Percentiles rank a stretch among this genome's conserved stretches.
These are phyloP conservation scores for Microbotryum violaceum DNA, from an alignment of 1,284 basidiomycete species.

Conservation along the genomic window DNA sequence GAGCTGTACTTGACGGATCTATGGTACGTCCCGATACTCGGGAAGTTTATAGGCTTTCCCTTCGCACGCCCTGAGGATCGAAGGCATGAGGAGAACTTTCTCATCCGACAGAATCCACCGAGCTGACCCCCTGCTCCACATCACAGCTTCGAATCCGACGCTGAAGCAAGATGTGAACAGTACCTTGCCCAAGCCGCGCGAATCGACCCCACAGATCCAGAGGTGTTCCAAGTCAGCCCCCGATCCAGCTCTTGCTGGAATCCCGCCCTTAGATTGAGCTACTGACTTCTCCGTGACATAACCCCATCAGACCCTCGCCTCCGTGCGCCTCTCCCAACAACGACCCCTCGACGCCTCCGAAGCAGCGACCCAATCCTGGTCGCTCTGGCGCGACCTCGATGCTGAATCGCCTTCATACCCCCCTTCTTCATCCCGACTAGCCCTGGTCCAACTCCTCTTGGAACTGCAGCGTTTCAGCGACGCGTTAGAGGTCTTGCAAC, in stretches of 20 bases:
- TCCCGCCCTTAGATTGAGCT: neutral
- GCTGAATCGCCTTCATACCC: slow-evolving; percentile 64
- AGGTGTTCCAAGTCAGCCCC: slow-evolving; percentile 50
- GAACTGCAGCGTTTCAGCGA: slow-evolving; percentile 64
- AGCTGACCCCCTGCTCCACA: too few species aligned
- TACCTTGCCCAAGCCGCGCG: slow-evolving; percentile 65
- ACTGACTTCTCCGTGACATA: neutral
- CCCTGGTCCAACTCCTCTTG: slow-evolving; percentile 72
- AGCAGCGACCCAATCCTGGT: slow-evolving; percentile 63
- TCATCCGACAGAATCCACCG: neutral
- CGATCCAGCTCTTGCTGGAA: neutral
- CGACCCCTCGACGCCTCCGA: slow-evolving; percentile 69
- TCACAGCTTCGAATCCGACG: slow-evolving; percentile 67
- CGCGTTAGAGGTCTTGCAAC: slow-evolving; percentile 68
- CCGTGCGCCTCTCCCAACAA: slow-evolving; percentile 81
- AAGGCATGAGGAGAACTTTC: neutral
- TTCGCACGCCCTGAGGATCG: too few species aligned
- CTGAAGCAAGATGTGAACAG: slow-evolving; percentile 71
- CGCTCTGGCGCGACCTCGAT: slow-evolving; percentile 64
- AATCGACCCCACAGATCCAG: slow-evolving; percentile 64
- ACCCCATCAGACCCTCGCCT: slow-evolving; percentile 59
- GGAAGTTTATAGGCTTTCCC: too few species aligned
- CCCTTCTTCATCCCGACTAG: slow-evolving; percentile 62
- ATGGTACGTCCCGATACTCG: slow-evolving; percentile 54
- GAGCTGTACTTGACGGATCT: slow-evolving; percentile 97